phyloP scores from a whole-genome alignment of 192 early-diverging fungal species.

The Entomortierella lignicola region DNA sequence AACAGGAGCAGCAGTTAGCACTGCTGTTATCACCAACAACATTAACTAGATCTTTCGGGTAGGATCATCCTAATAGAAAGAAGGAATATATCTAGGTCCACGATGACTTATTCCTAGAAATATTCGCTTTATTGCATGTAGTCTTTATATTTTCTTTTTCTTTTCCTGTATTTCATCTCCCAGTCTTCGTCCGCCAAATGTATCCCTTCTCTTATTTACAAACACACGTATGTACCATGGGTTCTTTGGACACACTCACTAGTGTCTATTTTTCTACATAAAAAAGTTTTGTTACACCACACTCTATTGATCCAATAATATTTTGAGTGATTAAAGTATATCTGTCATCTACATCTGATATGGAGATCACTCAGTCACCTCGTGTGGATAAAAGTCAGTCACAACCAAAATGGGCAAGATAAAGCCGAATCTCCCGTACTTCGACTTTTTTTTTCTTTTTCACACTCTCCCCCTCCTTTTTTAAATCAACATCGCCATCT shows the following conservation, averaged over 20 bases:
- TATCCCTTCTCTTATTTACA: not conserved
- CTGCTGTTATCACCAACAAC: slow-evolving; percentile 33
- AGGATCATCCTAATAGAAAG: not conserved
- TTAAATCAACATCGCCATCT: not conserved
- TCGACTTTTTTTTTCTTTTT: not conserved
- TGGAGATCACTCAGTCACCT: no score
- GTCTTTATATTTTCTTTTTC: not conserved
- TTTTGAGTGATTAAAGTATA: no score
- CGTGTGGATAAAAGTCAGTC: not conserved
- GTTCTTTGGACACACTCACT: no score
- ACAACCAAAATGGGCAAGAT: not conserved
- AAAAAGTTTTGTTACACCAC: slow-evolving; percentile 12
- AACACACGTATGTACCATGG: not conserved
- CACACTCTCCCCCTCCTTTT: not conserved
- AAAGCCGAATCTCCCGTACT: not conserved
- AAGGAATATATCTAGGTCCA: not conserved
- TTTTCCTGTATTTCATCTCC: not conserved
- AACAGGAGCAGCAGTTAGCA: slow-evolving; percentile 8
- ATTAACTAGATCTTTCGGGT: not conserved
- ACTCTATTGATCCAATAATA: no score
- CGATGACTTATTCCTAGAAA: not conserved
- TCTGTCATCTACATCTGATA: no score
- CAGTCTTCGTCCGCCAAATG: not conserved
- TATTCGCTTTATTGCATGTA: not conserved
- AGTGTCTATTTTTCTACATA: slow-evolving; percentile 6